Evolutionary conservation across 2,329 filamentous ascomycete species (phyloP).

Genomic region (Venturia pyrina): DNA sequence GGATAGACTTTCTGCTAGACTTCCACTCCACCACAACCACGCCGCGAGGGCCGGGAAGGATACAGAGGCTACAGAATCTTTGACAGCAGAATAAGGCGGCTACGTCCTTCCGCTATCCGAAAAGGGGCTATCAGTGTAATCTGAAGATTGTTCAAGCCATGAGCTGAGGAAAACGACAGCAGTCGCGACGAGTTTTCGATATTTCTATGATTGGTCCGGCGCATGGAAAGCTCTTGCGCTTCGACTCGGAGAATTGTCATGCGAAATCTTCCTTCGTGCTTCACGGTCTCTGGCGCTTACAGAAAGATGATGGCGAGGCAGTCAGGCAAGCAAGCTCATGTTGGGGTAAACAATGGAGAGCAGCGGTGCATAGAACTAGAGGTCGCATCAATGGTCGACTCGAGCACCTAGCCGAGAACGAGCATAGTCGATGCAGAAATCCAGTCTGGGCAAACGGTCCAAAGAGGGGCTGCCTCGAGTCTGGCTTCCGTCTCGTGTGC

Average conservation of each 20-base stretch:
- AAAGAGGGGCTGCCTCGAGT: background rate
- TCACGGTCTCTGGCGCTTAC: background rate
- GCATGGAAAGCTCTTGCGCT: background rate
- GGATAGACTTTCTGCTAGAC: background rate
- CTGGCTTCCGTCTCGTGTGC: background rate
- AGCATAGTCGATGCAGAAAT: background rate
- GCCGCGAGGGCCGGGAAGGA: background rate
- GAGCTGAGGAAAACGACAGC: background rate
- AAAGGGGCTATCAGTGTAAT: background rate
- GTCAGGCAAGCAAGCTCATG: background rate
- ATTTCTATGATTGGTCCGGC: background rate
- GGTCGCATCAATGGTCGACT: background rate
- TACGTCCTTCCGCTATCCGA: background rate
- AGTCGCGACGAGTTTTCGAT: background rate
- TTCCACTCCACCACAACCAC: too few relatives aligned
- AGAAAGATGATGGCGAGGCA: background rate
- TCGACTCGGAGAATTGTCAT: background rate
- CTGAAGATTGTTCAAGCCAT: background rate
- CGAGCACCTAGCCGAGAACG: background rate
- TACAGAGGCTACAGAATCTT: background rate
- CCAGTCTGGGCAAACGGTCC: background rate
- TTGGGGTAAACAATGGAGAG: background rate
- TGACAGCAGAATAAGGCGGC: background rate
- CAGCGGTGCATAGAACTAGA: background rate
- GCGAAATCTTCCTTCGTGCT: background rate